These are phyloP conservation scores for Cyanodermella asteris DNA, from an alignment of 2,329 filamentous ascomycete species.

Conservation along the genomic window DNA sequence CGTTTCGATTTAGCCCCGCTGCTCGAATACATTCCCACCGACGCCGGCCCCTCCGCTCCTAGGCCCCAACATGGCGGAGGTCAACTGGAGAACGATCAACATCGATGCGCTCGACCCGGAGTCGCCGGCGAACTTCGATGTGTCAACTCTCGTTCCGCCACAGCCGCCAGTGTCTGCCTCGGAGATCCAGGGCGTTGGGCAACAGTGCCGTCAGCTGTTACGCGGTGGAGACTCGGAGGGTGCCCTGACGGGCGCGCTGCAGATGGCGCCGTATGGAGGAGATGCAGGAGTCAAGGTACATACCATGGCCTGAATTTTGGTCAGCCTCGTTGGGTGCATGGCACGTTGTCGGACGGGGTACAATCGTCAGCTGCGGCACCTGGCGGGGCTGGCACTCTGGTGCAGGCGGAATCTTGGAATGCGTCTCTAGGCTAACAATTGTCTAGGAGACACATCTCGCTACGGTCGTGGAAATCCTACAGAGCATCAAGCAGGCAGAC, in stretches of 20 bases:
- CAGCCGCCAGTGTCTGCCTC: conserved; percentile 51
- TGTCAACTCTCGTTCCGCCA: conserved; percentile 58
- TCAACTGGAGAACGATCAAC: conserved; percentile 12
- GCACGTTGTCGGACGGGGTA: too few relatives aligned
- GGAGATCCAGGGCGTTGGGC: conserved; percentile 55
- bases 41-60: too few relatives aligned
- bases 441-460: conserved; percentile 66
- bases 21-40: too few relatives aligned
- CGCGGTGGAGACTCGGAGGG: conserved; percentile 73
- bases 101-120: conserved; percentile 27
- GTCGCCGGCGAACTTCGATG: conserved; percentile 77
- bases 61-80: conserved; percentile 6
- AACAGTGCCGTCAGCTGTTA: conserved; percentile 71
- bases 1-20: too few relatives aligned
- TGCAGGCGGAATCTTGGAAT: too few relatives aligned
- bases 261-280: conserved; percentile 54
- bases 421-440: background rate
- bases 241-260: conserved; percentile 61
- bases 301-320: background rate
- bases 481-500: conserved; percentile 87
- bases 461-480: conserved; percentile 78
- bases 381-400: too few relatives aligned
- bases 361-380: background rate
- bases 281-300: conserved; percentile 30
- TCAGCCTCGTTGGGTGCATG: background rate